Evolutionary conservation across 495 filamentous ascomycete genomes (phyloP), one percentile per base, ranked within the genome.

Genomic region (Barbatosphaeria neglecta): DNA sequence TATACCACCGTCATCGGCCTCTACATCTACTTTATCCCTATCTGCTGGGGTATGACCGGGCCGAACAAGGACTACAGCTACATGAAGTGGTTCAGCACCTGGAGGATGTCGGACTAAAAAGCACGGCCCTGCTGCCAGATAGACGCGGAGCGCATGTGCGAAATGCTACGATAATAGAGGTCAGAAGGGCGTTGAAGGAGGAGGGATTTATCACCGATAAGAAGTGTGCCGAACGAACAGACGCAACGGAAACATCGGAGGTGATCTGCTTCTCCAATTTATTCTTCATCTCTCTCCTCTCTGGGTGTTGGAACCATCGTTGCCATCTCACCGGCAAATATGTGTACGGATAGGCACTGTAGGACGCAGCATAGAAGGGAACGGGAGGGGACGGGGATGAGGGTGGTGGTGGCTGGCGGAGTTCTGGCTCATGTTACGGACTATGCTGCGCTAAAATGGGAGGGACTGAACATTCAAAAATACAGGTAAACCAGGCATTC

Each of bases 41-140:
- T 98, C 57, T 90, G 86, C 58, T 98, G 93, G 68, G 92, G 92
- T 35, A 98, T 98, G 86, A 81, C 81, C 43, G 92, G 92, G 10
- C 65, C 75, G 33, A 84, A 85, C 63, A 75, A 78, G 62, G 73
- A 97, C 63, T 97, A 87, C 78, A 76, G 69, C 55, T 87, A 98
- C 69, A 68, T 98, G 70, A 95, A 87, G 70, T 98, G 92, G 92
- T 81, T 94, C 48, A 67, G 72, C 49, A 69, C 59, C 39, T 84
- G 80, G 81, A 70, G 76, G 48, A 78, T 84, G 50, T 72, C 79
- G 45, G 78, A 85, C 75, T 69, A 59, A 51, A 31, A n/a, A 22
- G 22, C 4, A 6, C 4, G 6, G 18, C 15, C 5, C 18, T 16
- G 33, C 6, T n/a, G 13, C 16, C 13, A 2, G 31, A 2, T 31